Evolutionary conservation across 352 stramenopile species (phyloP).

Genomic region (Globisporangium spinosum): DNA sequence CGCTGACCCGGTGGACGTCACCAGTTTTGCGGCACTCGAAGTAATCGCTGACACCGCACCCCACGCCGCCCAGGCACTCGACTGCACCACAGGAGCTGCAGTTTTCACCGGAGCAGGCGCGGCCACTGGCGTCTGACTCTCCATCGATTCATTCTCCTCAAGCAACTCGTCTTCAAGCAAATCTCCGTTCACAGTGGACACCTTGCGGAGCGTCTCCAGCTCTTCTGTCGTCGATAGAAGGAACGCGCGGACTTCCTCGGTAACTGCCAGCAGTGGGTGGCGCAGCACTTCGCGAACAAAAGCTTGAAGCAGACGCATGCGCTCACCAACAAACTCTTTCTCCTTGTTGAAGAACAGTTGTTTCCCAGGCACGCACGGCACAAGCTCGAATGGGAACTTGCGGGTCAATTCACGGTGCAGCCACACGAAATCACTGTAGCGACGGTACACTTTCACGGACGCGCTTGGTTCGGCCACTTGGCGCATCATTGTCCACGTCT

Average conservation of each 20-base stretch:
- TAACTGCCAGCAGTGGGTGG: constrained; percentile 56
- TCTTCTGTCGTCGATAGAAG: constrained; percentile 80
- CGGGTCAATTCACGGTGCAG: constrained; percentile 61
- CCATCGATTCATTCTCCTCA: constrained; percentile 28
- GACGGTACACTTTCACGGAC: constrained; percentile 80
- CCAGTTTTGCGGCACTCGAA: constrained; percentile 68
- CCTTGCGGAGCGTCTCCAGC: constrained; percentile 62
- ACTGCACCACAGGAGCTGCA: constrained; percentile 15
- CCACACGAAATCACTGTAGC: constrained; percentile 87
- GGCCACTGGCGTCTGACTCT: background rate
- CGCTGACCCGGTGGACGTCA: constrained; percentile 61
- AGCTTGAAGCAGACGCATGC: constrained; percentile 77
- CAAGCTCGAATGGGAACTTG: constrained; percentile 70
- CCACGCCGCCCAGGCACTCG: constrained; percentile 62
- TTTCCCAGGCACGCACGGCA: constrained; percentile 72
- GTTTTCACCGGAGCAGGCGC: constrained; percentile 21
- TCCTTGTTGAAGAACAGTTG: constrained; percentile 84
- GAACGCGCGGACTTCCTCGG: constrained; percentile 71
- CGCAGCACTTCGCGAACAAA: constrained; percentile 76
- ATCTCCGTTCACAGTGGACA: constrained; percentile 39
- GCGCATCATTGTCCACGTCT: constrained; percentile 73
- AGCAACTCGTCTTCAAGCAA: constrained; percentile 37
- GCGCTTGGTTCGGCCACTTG: constrained; percentile 67
- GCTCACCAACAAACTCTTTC: constrained; percentile 82
- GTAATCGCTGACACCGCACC: constrained; percentile 69